Evolutionary conservation across 306 rosid genomes (phyloP).

Genomic region (Lotus japonicus): DNA sequence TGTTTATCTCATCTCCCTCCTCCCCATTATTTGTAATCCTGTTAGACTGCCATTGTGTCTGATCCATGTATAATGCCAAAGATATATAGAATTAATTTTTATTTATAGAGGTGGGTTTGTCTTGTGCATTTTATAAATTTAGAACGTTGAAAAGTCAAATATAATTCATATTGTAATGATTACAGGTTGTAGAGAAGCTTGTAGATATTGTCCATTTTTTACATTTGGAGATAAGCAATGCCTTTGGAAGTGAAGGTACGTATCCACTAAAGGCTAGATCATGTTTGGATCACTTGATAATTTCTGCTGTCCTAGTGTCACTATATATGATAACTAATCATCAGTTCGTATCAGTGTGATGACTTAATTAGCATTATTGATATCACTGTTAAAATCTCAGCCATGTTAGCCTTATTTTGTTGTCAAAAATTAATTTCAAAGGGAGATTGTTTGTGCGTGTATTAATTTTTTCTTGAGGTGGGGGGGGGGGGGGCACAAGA

Average conservation of each 20-base stretch:
- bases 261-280: background rate
- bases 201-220: constrained; percentile 60
- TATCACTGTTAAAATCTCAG: background rate
- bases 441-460: background rate
- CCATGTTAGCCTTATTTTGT: too few relatives aligned
- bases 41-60: background rate
- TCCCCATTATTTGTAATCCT: background rate
- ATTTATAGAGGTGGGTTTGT: background rate
- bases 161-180: constrained; percentile 22
- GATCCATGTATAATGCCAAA: background rate
- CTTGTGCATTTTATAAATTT: background rate
- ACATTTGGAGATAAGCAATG: constrained; percentile 53
- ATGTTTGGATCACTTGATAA: constrained; percentile 11
- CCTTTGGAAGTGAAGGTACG: constrained; percentile 53
- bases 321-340: background rate
- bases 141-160: background rate
- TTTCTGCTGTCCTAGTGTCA: background rate
- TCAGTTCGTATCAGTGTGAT: background rate
- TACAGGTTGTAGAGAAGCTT: constrained; percentile 74
- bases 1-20: constrained; percentile 18
- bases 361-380: background rate
- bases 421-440: too few relatives aligned
- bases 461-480: background rate
- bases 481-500: background rate
- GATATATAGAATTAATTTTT: background rate